phyloP scores from a whole-genome alignment of 306 rosid genomes.

The Vigna reflexopilosa region DNA sequence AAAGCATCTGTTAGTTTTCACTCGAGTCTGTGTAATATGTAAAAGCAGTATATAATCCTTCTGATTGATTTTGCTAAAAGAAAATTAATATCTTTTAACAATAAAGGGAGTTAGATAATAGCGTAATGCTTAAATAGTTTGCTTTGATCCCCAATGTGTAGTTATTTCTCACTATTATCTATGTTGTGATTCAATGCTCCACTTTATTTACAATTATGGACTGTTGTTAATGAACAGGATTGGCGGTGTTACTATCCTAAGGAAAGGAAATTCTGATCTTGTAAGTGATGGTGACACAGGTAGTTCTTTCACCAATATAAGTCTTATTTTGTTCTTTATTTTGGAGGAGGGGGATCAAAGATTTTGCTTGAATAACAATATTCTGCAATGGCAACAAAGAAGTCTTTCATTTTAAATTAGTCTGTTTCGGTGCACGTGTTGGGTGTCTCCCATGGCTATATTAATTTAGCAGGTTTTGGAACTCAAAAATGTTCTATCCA shows the following conservation, averaged over 20 bases:
- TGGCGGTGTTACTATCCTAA: constrained; percentile 28
- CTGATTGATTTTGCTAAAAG: neutral
- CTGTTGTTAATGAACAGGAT: constrained; percentile 14
- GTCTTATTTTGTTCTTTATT: neutral
- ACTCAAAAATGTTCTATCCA: neutral
- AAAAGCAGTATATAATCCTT: too few relatives aligned
- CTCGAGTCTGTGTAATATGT: too few relatives aligned
- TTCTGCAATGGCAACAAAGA: neutral
- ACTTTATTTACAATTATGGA: neutral
- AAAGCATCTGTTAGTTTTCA: neutral
- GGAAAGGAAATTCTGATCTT: constrained; percentile 31
- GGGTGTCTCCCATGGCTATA: neutral
- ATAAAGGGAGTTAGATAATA: neutral
- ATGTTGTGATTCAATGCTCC: neutral
- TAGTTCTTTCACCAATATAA: neutral
- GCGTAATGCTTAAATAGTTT: neutral
- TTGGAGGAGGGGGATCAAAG: neutral
- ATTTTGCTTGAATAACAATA: neutral
- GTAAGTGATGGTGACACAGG: constrained; percentile 24
- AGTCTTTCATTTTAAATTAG: neutral
- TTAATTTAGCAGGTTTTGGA: constrained; percentile 3
- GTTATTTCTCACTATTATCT: constrained; percentile 1
- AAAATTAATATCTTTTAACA: neutral
- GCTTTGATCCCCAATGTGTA: neutral
- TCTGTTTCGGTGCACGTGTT: neutral